Percentiles rank a stretch among this genome's conserved stretches.
These are phyloP conservation scores for bread wheat (Triticum aestivum) DNA, from an alignment of 176 grass and related monocot genomes.

Conservation along the genomic window DNA sequence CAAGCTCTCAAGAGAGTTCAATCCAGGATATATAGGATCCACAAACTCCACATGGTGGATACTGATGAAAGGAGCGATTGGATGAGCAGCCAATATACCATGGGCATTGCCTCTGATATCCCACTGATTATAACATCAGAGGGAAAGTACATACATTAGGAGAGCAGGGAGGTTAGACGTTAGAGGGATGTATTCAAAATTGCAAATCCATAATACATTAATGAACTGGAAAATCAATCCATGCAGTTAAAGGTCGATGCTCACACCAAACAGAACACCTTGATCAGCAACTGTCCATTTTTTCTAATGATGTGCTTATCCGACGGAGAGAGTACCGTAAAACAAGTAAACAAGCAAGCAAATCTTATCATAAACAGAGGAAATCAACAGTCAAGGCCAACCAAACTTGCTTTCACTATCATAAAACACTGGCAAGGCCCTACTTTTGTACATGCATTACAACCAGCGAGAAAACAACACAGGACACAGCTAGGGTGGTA, in stretches of 20 bases:
- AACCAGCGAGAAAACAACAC: constrained; percentile 5
- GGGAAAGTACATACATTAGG: constrained; percentile 7
- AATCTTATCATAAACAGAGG: not conserved
- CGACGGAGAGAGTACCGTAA: constrained; percentile 13
- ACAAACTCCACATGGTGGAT: constrained; percentile 93
- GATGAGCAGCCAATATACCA: constrained; percentile 92
- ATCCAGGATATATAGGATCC: constrained; percentile 79
- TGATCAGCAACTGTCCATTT: not conserved
- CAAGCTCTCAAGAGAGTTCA: constrained; percentile 81
- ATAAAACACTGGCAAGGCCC: constrained; percentile 40
- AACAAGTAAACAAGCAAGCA: constrained; percentile 29
- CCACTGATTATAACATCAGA: constrained; percentile 60
- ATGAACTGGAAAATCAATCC: not conserved
- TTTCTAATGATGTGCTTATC: constrained; percentile 1
- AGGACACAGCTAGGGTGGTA: constrained; percentile 24
- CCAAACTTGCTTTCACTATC: constrained; percentile 47
- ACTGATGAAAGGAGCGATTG: constrained; percentile 81
- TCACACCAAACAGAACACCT: constrained; percentile 13
- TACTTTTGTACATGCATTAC: constrained; percentile 35
- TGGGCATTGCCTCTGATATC: constrained; percentile 87
- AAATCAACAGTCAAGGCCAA: constrained; percentile 46
- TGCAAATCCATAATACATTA: not conserved
- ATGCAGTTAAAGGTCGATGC: not conserved
- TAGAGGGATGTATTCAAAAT: not conserved
- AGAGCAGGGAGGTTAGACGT: not conserved